These are phyloP conservation scores for Hirschfeldia incana DNA, from an alignment of 345 rosid genomes.

Conservation along the genomic window DNA sequence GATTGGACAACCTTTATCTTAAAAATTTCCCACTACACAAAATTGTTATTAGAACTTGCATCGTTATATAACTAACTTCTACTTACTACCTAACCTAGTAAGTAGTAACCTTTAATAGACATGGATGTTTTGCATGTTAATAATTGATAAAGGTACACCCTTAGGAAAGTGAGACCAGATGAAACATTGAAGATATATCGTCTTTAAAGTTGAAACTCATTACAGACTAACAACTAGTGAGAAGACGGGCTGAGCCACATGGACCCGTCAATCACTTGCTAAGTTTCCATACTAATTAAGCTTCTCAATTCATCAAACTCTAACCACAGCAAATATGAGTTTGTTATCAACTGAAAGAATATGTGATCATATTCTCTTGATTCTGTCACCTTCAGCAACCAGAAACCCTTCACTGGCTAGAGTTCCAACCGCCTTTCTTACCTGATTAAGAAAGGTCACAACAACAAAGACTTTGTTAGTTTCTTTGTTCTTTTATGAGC, in stretches of 20 bases:
- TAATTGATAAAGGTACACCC: background rate
- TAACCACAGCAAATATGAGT: background rate
- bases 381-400: conserved; percentile 64
- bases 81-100: background rate
- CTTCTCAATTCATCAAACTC: background rate
- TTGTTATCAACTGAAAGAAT: background rate
- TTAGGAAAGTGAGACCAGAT: background rate
- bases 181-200: background rate
- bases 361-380: conserved; percentile 50
- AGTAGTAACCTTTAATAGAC: background rate
- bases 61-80: background rate
- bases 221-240: conserved; percentile 2
- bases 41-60: background rate
- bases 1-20: background rate
- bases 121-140: background rate
- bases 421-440: conserved; percentile 64
- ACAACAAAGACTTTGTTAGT: conserved; percentile 23
- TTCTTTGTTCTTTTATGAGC: conserved; percentile 5
- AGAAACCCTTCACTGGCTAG: conserved; percentile 77
- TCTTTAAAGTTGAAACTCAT: background rate
- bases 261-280: background rate
- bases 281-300: background rate
- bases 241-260: background rate
- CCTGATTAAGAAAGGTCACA: conserved; percentile 44
- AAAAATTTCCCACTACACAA: background rate